Conservation (phyloP, 2,329 filamentous ascomycete genomes). For the Alternaria conjuncta region DNA sequence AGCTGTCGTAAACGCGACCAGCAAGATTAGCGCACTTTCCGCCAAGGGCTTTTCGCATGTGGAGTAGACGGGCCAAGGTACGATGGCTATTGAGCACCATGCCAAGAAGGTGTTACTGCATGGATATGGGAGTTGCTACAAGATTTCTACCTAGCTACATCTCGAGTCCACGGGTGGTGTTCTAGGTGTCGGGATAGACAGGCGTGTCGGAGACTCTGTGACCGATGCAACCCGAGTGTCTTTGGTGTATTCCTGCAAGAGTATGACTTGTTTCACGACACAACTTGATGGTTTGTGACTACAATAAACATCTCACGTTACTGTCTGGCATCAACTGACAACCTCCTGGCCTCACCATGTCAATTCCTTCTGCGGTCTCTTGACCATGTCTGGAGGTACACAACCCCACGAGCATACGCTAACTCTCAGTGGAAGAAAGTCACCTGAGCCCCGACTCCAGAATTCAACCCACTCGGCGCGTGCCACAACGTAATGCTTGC, state of each 20-base stretch:
- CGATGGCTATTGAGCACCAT: not conserved
- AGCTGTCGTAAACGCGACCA: not conserved
- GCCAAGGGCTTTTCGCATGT: not conserved
- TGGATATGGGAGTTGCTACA: not conserved
- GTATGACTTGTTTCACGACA: not conserved
- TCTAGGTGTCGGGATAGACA: not conserved
- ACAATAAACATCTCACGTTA: not conserved
- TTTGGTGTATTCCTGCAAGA: not conserved
- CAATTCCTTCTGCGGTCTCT: conserved; percentile 15
- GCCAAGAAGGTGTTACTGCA: too few relatives aligned
- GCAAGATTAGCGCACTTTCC: not conserved
- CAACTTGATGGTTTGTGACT: not conserved
- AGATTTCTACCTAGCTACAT: not conserved
- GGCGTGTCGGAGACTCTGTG: not conserved
- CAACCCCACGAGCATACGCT: conserved; percentile 44
- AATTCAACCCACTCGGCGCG: conserved; percentile 44
- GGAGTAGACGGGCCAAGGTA: not conserved
- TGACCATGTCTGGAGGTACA: conserved; percentile 28
- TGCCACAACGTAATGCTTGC: conserved; percentile 34
- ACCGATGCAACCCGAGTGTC: not conserved
- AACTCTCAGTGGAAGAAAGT: conserved; percentile 30
- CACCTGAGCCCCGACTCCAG: conserved; percentile 19
- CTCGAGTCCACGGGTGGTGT: not conserved
- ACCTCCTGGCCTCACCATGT: conserved; percentile 2
- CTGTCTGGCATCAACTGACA: not conserved